phyloP scores from a whole-genome alignment of 148 eudicot genomes.

The Tetragonia tetragonoides region DNA sequence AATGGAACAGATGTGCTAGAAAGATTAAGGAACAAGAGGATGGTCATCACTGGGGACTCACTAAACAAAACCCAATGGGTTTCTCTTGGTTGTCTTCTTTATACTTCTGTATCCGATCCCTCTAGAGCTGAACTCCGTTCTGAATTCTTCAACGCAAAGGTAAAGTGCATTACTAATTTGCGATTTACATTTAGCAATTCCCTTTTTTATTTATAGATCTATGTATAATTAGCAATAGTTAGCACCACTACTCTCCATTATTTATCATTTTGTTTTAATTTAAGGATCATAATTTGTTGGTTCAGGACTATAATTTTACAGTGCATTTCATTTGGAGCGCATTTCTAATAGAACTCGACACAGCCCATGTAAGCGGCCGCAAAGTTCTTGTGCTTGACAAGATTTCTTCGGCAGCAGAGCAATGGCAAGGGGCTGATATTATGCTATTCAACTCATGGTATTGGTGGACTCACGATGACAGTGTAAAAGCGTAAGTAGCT shows the following conservation, averaged over 20 bases:
- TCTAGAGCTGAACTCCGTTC: conserved; percentile 29
- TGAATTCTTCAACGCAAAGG: conserved; percentile 39
- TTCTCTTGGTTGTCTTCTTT: conserved; percentile 52
- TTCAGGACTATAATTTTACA: conserved; percentile 51
- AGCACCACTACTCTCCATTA: too few relatives aligned
- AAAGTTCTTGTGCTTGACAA: conserved; percentile 43
- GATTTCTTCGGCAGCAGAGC: conserved; percentile 17
- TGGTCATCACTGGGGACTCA: conserved; percentile 49
- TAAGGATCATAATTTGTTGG: not conserved
- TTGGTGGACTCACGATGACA: conserved; percentile 53
- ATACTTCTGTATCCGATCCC: conserved; percentile 30
- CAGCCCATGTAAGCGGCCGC: conserved; percentile 26
- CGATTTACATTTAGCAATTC: too few relatives aligned
- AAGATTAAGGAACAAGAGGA: conserved; percentile 43
- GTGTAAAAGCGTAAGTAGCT: conserved; percentile 34
- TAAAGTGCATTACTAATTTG: too few relatives aligned
- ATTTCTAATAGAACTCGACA: conserved; percentile 38
- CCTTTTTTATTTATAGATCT: too few relatives aligned
- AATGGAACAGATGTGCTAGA: conserved; percentile 38
- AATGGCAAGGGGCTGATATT: conserved; percentile 61
- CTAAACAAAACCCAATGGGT: conserved; percentile 50
- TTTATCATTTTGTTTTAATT: not conserved
- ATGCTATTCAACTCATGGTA: conserved; percentile 62
- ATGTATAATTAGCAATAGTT: too few relatives aligned
- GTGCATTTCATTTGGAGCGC: conserved; percentile 63